These are phyloP conservation scores for Fusarium floridanum DNA, from an alignment of 2,329 filamentous ascomycete species.

Conservation along the genomic window DNA sequence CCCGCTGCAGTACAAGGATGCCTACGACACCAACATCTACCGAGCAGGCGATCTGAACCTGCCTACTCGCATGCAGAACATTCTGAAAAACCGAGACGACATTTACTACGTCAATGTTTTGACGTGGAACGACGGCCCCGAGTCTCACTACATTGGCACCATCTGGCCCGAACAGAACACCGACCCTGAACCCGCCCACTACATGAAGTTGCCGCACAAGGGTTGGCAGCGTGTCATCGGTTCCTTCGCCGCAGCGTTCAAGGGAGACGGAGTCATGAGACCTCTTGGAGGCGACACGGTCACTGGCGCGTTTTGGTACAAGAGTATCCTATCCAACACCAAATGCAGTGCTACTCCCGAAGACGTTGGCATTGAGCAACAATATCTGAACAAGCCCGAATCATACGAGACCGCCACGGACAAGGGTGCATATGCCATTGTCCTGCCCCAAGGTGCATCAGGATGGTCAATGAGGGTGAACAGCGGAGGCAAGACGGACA, in stretches of 20 bases:
- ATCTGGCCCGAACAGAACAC: not conserved
- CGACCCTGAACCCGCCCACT: not conserved
- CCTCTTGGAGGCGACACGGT: not conserved
- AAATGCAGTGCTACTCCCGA: not conserved
- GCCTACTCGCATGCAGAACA: slow-evolving; percentile 1
- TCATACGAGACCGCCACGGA: not conserved
- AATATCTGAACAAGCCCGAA: not conserved
- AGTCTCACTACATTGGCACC: not conserved
- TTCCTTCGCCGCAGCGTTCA: not conserved
- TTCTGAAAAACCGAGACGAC: not conserved
- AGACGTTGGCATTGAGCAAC: not conserved
- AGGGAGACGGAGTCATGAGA: slow-evolving; percentile 2
- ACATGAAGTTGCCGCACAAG: not conserved
- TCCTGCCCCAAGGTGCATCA: not conserved
- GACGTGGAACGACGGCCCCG: not conserved
- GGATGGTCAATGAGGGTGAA: not conserved
- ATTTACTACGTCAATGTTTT: not conserved
- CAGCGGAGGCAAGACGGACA: slow-evolving; percentile 1
- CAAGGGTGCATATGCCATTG: not conserved
- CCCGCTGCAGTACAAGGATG: not conserved
- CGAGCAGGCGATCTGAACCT: not conserved
- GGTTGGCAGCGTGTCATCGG: not conserved
- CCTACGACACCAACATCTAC: slow-evolving; percentile 3
- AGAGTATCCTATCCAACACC: not conserved
- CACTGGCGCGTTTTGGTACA: slow-evolving; percentile 2